A percentile compares a stretch with the other conserved stretches of the same genome.
These are phyloP conservation scores for Sodiomyces alkalinus DNA, from an alignment of 2,329 filamentous ascomycete species.

Conservation along the genomic window DNA sequence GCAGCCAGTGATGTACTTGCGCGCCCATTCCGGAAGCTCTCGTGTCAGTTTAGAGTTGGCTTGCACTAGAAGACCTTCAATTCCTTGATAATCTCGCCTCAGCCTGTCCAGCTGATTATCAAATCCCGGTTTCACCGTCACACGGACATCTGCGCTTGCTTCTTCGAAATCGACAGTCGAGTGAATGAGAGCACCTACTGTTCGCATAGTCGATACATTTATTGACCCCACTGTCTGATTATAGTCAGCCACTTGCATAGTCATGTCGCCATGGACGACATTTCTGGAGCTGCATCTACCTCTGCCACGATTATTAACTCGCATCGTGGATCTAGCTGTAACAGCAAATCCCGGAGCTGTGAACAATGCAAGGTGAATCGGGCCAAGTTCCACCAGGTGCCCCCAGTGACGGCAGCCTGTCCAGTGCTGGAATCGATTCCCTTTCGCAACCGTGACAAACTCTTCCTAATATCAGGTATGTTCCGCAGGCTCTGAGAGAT, in stretches of 20 bases:
- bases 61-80: slow-evolving; percentile 57
- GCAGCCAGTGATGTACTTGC: slow-evolving; percentile 49
- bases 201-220: too few relatives aligned
- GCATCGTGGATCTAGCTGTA: slow-evolving; percentile 38
- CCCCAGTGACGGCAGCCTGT: slow-evolving; percentile 40
- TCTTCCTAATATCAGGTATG: slow-evolving; percentile 60
- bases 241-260: slow-evolving; percentile 16
- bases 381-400: slow-evolving; percentile 57
- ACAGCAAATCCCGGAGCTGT: slow-evolving; percentile 50
- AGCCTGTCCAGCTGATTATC: slow-evolving; percentile 62
- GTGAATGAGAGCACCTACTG: too few relatives aligned
- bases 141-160: slow-evolving; percentile 55
- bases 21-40: slow-evolving; percentile 44
- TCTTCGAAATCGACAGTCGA: slow-evolving; percentile 68
- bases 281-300: too few relatives aligned
- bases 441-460: slow-evolving; percentile 57
- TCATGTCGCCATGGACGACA: too few relatives aligned
- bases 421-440: slow-evolving; percentile 46
- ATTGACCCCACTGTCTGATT: slow-evolving; percentile 51
- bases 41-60: slow-evolving; percentile 49
- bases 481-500: slow-evolving; percentile 49
- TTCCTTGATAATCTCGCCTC: slow-evolving; percentile 62
- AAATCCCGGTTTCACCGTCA: slow-evolving; percentile 57
- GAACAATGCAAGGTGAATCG: slow-evolving; percentile 59
- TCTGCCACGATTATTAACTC: slow-evolving; percentile 36